A percentile compares a stretch with the other conserved stretches of the same genome.
Conservation (phyloP, 1,284 basidiomycete genomes). For the Ceratorhiza oryzae-sativae region DNA sequence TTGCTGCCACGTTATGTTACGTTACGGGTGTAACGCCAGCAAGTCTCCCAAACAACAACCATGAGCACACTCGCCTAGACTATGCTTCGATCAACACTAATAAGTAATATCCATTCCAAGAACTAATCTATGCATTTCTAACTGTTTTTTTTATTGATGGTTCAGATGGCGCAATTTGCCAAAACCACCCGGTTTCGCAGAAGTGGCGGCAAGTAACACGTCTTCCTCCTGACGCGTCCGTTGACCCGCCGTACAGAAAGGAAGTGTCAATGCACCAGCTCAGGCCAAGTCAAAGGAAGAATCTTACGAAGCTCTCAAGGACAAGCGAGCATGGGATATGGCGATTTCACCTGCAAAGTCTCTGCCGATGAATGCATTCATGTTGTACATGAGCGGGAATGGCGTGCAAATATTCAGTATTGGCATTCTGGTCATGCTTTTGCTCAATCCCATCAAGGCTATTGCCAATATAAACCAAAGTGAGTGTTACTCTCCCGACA, state of each 20-base stretch:
- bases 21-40: background rate
- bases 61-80: slow-evolving; percentile 48
- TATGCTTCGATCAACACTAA: slow-evolving; percentile 53
- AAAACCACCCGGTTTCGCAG: slow-evolving; percentile 67
- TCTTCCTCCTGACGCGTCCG: background rate
- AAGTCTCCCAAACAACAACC: background rate
- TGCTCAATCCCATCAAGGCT: slow-evolving; percentile 82
- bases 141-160: slow-evolving; percentile 38
- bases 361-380: slow-evolving; percentile 92
- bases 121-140: slow-evolving; percentile 46
- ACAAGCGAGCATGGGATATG: slow-evolving; percentile 86
- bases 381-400: slow-evolving; percentile 95
- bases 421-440: slow-evolving; percentile 89
- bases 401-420: slow-evolving; percentile 94
- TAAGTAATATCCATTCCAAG: slow-evolving; percentile 47
- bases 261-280: slow-evolving; percentile 14
- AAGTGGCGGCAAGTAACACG: slow-evolving; percentile 37
- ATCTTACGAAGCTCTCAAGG: slow-evolving; percentile 67
- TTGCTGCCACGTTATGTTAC: background rate
- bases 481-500: slow-evolving; percentile 51
- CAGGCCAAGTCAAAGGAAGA: slow-evolving; percentile 34
- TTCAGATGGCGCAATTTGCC: slow-evolving; percentile 68
- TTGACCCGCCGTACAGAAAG: slow-evolving; percentile 17
- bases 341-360: slow-evolving; percentile 85
- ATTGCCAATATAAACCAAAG: slow-evolving; percentile 76